Evolutionary conservation across 768 basidiomycete genomes (phyloP).

Genomic region (Lactifluus echinatus): DNA sequence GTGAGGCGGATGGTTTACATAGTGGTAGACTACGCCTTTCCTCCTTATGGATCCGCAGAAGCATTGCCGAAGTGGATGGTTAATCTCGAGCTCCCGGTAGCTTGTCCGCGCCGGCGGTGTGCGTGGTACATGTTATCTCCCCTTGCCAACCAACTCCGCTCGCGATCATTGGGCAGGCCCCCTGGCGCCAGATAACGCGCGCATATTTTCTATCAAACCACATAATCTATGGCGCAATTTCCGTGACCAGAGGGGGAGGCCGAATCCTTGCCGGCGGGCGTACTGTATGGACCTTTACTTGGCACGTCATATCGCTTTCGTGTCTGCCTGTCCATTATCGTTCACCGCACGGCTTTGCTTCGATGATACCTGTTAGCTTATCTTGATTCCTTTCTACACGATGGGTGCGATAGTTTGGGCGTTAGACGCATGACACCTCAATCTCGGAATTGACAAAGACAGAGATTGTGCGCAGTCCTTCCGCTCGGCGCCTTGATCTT

Average conservation of each 20-base stretch:
- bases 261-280: not conserved
- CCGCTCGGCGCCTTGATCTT: not conserved
- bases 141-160: not conserved
- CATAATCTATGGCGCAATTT: not conserved
- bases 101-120: not conserved
- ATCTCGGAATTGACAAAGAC: not conserved
- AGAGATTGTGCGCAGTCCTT: not conserved
- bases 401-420: not conserved
- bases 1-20: not conserved
- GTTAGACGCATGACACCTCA: not conserved
- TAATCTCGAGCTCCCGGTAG: not conserved
- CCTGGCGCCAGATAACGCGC: conserved; percentile 2
- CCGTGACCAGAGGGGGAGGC: not conserved
- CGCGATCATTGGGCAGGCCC: not conserved
- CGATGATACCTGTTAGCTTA: not conserved
- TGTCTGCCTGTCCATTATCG: too few relatives aligned
- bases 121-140: not conserved
- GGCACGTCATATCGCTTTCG: not conserved
- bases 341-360: not conserved
- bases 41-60: not conserved
- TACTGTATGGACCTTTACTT: not conserved
- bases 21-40: not conserved
- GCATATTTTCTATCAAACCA: not conserved
- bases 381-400: not conserved
- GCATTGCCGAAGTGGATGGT: not conserved